Conservation (phyloP, 768 basidiomycete species). For the Xerocomus brunneocitrinus region DNA sequence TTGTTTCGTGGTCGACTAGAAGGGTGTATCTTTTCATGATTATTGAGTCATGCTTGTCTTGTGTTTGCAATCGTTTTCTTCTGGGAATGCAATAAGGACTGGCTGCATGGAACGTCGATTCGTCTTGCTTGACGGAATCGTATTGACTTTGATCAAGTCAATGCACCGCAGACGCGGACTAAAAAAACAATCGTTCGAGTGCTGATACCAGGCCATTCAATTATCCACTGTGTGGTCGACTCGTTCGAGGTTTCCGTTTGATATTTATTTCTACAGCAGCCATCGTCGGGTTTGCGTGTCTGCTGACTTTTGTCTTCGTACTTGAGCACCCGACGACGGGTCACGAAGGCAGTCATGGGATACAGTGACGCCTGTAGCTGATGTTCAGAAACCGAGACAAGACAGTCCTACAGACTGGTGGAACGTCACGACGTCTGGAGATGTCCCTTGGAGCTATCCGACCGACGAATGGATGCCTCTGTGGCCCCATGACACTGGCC, state of each 20-base stretch:
- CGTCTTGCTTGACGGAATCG: too few species aligned
- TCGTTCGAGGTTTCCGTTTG: slow-evolving; percentile 50
- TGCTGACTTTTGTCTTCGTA: slow-evolving; percentile 74
- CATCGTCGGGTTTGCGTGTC: slow-evolving; percentile 60
- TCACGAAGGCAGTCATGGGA: slow-evolving; percentile 76
- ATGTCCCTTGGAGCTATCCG: slow-evolving; percentile 70
- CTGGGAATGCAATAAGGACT: too few species aligned
- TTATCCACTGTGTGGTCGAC: slow-evolving; percentile 28
- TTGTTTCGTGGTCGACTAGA: too few species aligned
- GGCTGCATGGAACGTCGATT: too few species aligned
- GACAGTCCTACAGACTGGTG: slow-evolving; percentile 15
- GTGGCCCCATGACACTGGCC: slow-evolving; percentile 26
- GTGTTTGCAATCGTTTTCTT: too few species aligned
- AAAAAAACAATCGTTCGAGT: too few species aligned
- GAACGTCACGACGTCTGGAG: slow-evolving; percentile 14
- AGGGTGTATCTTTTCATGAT: too few species aligned
- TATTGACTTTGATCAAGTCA: too few species aligned
- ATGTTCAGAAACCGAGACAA: background rate
- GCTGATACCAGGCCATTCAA: too few species aligned
- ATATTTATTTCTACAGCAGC: slow-evolving; percentile 56
- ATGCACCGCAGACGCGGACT: too few species aligned
- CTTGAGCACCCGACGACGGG: slow-evolving; percentile 77
- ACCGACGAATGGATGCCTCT: slow-evolving; percentile 44
- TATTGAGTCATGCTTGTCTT: too few species aligned
- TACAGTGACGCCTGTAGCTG: slow-evolving; percentile 37